Percentiles rank a stretch among this genome's conserved stretches.
phyloP scores from a whole-genome alignment of 768 basidiomycete species.

The Auriscalpium vulgare region DNA sequence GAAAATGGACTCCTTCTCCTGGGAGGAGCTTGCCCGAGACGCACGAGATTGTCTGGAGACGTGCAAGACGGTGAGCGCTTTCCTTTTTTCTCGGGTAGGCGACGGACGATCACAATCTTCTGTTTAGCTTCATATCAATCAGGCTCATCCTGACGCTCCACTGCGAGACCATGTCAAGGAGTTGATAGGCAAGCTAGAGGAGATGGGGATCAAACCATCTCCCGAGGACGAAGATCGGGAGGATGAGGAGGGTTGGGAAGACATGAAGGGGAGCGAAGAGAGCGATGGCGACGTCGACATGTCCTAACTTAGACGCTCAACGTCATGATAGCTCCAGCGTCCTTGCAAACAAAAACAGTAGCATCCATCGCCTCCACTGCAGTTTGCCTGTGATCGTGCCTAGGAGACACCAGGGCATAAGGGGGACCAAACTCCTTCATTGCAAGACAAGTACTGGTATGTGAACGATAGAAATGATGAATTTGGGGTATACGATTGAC shows the following conservation, averaged over 20 bases:
- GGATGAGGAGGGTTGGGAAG: slow-evolving; percentile 51
- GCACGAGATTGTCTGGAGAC: slow-evolving; percentile 77
- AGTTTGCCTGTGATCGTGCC: too few relatives aligned
- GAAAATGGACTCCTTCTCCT: slow-evolving; percentile 41
- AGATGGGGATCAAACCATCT: slow-evolving; percentile 56
- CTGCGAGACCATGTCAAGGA: slow-evolving; percentile 71
- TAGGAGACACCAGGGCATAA: too few relatives aligned
- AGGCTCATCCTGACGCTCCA: slow-evolving; percentile 70
- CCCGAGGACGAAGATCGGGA: slow-evolving; percentile 49
- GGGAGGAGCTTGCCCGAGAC: slow-evolving; percentile 75
- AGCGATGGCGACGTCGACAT: slow-evolving; percentile 37
- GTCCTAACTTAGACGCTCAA: slow-evolving; percentile 16
- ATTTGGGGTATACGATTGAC: too few relatives aligned
- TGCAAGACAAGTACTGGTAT: too few relatives aligned
- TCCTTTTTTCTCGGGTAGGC: background rate
- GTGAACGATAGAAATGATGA: too few relatives aligned
- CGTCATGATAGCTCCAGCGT: too few relatives aligned
- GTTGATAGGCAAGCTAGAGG: slow-evolving; percentile 59
- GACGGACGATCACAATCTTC: background rate
- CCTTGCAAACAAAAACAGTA: too few relatives aligned
- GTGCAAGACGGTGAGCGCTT: slow-evolving; percentile 57
- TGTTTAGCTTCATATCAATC: slow-evolving; percentile 57
- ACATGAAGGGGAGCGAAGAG: slow-evolving; percentile 51
- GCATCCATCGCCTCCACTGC: too few relatives aligned
- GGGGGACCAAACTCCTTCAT: too few relatives aligned